A percentile compares a stretch with the other conserved stretches of the same genome.
These are phyloP conservation scores for Acidiella bohemica DNA, from an alignment of 495 filamentous ascomycete genomes.

Conservation along the genomic window DNA sequence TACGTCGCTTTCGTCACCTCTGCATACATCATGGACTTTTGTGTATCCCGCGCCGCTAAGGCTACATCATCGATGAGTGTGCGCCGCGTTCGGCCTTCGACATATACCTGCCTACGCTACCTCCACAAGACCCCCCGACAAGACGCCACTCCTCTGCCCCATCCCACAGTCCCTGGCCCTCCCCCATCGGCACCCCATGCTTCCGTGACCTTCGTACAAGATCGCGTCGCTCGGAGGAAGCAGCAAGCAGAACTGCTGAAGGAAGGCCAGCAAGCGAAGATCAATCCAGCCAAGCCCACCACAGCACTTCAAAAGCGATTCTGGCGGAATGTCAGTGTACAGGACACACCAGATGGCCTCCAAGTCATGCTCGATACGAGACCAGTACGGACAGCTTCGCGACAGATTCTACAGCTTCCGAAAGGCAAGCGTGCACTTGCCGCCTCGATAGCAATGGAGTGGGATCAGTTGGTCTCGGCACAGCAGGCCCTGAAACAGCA, in stretches of 20 bases:
- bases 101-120: conserved; percentile 12
- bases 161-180: conserved; percentile 65
- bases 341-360: conserved; percentile 47
- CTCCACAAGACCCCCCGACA: conserved; percentile 42
- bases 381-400: conserved; percentile 61
- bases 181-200: conserved; percentile 65
- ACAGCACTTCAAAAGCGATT: conserved; percentile 53
- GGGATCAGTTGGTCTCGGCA: conserved; percentile 68
- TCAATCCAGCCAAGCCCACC: conserved; percentile 31
- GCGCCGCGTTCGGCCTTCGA: conserved; percentile 4
- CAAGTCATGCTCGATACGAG: conserved; percentile 69
- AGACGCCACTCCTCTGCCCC: conserved; percentile 46
- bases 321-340: conserved; percentile 68
- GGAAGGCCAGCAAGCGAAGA: conserved; percentile 34
- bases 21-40: conserved; percentile 9
- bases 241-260: conserved; percentile 42
- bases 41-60: not conserved
- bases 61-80: conserved; percentile 20
- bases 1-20: no score
- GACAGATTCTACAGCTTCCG: conserved; percentile 59
- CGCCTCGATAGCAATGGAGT: conserved; percentile 76
- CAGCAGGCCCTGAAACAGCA: conserved; percentile 66
- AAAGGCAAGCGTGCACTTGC: conserved; percentile 66
- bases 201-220: conserved; percentile 36
- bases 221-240: conserved; percentile 39